phyloP scores from a whole-genome alignment of 2,329 filamentous ascomycete genomes.

The Ilyonectria robusta region DNA sequence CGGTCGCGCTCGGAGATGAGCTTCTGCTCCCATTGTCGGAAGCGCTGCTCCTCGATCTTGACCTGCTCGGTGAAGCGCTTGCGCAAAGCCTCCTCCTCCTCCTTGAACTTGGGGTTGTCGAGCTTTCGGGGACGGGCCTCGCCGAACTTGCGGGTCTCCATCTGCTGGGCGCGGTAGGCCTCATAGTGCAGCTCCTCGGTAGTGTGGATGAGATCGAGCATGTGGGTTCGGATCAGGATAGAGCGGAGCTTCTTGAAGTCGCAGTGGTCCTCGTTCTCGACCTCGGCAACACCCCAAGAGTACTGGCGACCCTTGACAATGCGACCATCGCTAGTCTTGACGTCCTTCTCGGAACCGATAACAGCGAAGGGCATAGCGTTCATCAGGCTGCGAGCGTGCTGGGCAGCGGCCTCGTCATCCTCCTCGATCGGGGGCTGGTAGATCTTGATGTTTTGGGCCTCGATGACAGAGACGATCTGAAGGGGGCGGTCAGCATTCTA shows the following conservation, averaged over 20 bases:
- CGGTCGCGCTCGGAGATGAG: conserved; percentile 98
- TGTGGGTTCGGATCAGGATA: conserved; percentile 98
- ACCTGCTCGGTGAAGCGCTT: conserved; percentile 99
- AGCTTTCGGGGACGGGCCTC: conserved; percentile 97
- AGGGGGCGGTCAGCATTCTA: conserved; percentile 16
- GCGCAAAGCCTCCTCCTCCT: conserved; percentile 97
- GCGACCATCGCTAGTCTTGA: conserved; percentile 94
- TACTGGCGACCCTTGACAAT: conserved; percentile 99
- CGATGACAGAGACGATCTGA: conserved; percentile 93
- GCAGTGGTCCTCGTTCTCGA: conserved; percentile 99
- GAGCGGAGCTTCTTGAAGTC: conserved; percentile 99
- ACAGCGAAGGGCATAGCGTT: conserved; percentile 98
- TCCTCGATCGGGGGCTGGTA: conserved; percentile 98
- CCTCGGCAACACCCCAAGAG: conserved; percentile 98
- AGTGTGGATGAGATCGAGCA: conserved; percentile 99
- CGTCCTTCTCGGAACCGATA: conserved; percentile 99
- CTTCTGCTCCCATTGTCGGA: conserved; percentile 99
- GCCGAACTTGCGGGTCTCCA: conserved; percentile 99
- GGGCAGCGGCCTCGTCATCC: conserved; percentile 95
- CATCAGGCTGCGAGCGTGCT: conserved; percentile 95
- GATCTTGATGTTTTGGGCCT: conserved; percentile 99
- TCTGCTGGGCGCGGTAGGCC: conserved; percentile 98
- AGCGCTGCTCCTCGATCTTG: conserved; percentile 99
- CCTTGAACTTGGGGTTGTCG: conserved; percentile 99
- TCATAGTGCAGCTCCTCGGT: conserved; percentile 99